Conservation (phyloP, 805 yeast species). For the Schwanniomyces yamadae region DNA sequence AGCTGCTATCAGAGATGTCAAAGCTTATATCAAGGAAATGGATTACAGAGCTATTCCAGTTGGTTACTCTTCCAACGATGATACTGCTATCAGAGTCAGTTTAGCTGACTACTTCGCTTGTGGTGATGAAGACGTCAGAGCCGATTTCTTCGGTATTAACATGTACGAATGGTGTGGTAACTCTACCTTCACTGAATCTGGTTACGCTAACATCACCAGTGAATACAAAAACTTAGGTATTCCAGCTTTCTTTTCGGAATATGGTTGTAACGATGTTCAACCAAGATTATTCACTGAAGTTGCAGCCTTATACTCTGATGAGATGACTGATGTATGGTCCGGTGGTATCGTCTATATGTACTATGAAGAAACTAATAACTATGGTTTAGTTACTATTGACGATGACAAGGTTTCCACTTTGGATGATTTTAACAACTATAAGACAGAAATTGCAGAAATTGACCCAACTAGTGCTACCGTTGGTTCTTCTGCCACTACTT, state of each 20-base stretch:
- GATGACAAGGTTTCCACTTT: slow-evolving; percentile 54
- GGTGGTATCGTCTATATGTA: slow-evolving; percentile 90
- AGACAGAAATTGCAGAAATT: slow-evolving; percentile 53
- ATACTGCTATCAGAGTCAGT: slow-evolving; percentile 58
- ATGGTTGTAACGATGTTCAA: slow-evolving; percentile 68
- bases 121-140: slow-evolving; percentile 61
- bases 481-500: slow-evolving; percentile 18
- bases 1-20: slow-evolving; percentile 79
- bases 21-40: slow-evolving; percentile 57
- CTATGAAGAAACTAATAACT: slow-evolving; percentile 71
- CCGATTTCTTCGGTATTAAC: slow-evolving; percentile 85
- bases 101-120: slow-evolving; percentile 77
- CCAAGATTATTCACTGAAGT: slow-evolving; percentile 79
- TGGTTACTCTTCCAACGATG: slow-evolving; percentile 83
- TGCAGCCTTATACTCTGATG: slow-evolving; percentile 55
- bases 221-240: slow-evolving; percentile 65
- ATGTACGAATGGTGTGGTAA: slow-evolving; percentile 88
- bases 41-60: slow-evolving; percentile 72
- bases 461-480: slow-evolving; percentile 26
- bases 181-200: slow-evolving; percentile 57
- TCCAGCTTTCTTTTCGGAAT: slow-evolving; percentile 79
- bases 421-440: slow-evolving; percentile 62
- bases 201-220: slow-evolving; percentile 63
- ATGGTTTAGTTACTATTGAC: slow-evolving; percentile 65
- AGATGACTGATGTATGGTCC: slow-evolving; percentile 85